Base-by-base conservation (phyloP, 352 stramenopile species). In the Phytophthora sojae region DNA sequence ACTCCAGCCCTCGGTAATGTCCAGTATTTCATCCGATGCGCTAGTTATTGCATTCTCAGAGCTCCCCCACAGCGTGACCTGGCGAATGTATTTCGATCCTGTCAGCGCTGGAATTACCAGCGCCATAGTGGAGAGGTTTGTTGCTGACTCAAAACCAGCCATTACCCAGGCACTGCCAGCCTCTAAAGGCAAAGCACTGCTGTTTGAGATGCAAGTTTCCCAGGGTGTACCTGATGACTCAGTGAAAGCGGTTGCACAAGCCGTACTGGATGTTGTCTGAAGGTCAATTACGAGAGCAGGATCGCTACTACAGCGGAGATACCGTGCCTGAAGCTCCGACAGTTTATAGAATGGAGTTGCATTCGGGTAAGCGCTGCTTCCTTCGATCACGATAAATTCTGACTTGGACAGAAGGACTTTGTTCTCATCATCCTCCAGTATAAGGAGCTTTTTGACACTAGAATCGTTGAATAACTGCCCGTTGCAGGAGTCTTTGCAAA, bases 381-480 rank as follows among this genome's bases (percentile, higher is more conserved):
- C 86, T 80, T 94, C 86, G 19, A 81, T 62, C 7, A 93, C 57
- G 4, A 68, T 45, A 17, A 93, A 44, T 5, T 62, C 23, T 14
- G 75, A 69, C 9, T 77, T 74, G 0, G 86, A 91, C 15, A 94
- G 69, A 1, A 91, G 65, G 0, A 94, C 64, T 35, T 75, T 78
- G 49, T 84, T 91, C 42, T 91, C 81, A 21, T 94, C 86, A 58
- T 94, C 86, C 49, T 94, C 86, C 12, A 78, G 44, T 7, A 92
- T 74, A 0, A 64, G 64, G 0, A 94, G 69, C 1, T 62, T 52
- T 51, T 92, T 92, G 7, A 90, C 64, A 42, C 80, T 83, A 5
- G 78, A 81, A 1, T 76, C 75, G 21, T 79, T 88, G 32, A 92
- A 92, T 5, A 90, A 23, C 1, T 58, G 29, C 12, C 58, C 55